Evolutionary conservation across 1,284 basidiomycete genomes (phyloP).

Genomic region (Nidula niveotomentosa): DNA sequence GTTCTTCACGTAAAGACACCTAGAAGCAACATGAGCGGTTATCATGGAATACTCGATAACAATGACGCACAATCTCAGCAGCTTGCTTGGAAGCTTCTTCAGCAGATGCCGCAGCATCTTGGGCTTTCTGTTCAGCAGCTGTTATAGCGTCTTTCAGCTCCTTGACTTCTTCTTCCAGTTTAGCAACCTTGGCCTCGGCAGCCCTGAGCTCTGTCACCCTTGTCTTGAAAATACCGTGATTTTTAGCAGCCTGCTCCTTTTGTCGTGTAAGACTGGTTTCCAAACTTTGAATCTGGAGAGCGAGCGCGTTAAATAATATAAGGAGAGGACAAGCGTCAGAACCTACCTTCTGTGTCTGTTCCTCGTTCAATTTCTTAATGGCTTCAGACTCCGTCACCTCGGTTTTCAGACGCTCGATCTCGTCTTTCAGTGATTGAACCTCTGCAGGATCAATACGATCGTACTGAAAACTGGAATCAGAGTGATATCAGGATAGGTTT

Average conservation of each 20-base stretch:
- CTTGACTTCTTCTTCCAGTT: slow-evolving; percentile 36
- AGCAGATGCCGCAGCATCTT: slow-evolving; percentile 21
- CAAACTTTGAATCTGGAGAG: slow-evolving; percentile 24
- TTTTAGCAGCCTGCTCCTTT: slow-evolving; percentile 31
- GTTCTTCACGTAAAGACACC: slow-evolving; percentile 57
- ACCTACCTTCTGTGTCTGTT: slow-evolving; percentile 6
- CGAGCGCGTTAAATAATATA: too few relatives aligned
- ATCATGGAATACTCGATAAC: not conserved
- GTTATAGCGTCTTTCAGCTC: slow-evolving; percentile 34
- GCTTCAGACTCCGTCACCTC: slow-evolving; percentile 41
- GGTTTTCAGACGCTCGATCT: slow-evolving; percentile 57
- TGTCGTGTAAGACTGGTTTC: slow-evolving; percentile 33
- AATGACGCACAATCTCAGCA: not conserved
- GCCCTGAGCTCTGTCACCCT: slow-evolving; percentile 33
- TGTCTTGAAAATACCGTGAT: slow-evolving; percentile 25
- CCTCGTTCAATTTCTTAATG: slow-evolving; percentile 34
- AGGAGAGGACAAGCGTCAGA: too few relatives aligned
- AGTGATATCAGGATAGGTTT: not conserved
- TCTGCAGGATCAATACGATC: slow-evolving; percentile 89
- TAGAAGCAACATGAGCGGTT: slow-evolving; percentile 18
- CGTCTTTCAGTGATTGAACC: slow-evolving; percentile 77
- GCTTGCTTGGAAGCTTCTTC: slow-evolving; percentile 24
- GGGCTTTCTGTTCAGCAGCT: slow-evolving; percentile 22
- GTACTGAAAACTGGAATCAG: slow-evolving; percentile 46
- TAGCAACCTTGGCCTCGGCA: slow-evolving; percentile 30